These are phyloP conservation scores for Jacaranda mimosifolia DNA, from an alignment of 257 asterid species.

Conservation along the genomic window DNA sequence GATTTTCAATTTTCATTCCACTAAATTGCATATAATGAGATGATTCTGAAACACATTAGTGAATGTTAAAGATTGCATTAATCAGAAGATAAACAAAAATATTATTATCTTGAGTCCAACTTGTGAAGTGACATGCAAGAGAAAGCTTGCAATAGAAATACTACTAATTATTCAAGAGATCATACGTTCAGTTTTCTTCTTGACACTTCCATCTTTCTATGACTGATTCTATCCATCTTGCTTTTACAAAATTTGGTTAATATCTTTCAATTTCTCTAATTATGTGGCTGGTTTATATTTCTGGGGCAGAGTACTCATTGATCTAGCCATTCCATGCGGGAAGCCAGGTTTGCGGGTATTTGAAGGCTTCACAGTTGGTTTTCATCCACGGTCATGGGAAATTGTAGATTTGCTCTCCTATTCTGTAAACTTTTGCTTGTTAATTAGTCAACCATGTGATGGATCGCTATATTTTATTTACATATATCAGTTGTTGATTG, in stretches of 20 bases:
- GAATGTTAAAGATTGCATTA: slow-evolving; percentile 13
- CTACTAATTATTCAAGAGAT: slow-evolving; percentile 3
- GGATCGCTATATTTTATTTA: slow-evolving; percentile 24
- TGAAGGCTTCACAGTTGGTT: slow-evolving; percentile 96
- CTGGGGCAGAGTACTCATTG: slow-evolving; percentile 71
- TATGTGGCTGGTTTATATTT: slow-evolving; percentile 34
- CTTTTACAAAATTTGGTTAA: neutral
- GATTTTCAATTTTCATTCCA: slow-evolving; percentile 11
- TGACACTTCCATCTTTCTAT: slow-evolving; percentile 5
- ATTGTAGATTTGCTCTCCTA: slow-evolving; percentile 58
- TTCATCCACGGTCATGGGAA: slow-evolving; percentile 95
- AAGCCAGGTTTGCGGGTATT: slow-evolving; percentile 83
- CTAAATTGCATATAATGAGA: slow-evolving; percentile 12
- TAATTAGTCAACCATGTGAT: slow-evolving; percentile 29
- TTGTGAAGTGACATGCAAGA: slow-evolving; percentile 22
- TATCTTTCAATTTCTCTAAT: slow-evolving; percentile 24
- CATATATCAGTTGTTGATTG: slow-evolving; percentile 26
- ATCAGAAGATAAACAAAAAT: neutral
- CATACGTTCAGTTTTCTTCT: neutral
- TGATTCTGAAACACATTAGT: slow-evolving; percentile 1
- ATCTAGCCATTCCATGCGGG: slow-evolving; percentile 93
- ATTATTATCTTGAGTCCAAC: neutral
- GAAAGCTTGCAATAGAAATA: slow-evolving; percentile 21
- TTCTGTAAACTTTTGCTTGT: slow-evolving; percentile 33
- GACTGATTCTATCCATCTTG: slow-evolving; percentile 11